Conservation (phyloP, 2,329 filamentous ascomycete species). For the Corniculantispora saksenae region DNA sequence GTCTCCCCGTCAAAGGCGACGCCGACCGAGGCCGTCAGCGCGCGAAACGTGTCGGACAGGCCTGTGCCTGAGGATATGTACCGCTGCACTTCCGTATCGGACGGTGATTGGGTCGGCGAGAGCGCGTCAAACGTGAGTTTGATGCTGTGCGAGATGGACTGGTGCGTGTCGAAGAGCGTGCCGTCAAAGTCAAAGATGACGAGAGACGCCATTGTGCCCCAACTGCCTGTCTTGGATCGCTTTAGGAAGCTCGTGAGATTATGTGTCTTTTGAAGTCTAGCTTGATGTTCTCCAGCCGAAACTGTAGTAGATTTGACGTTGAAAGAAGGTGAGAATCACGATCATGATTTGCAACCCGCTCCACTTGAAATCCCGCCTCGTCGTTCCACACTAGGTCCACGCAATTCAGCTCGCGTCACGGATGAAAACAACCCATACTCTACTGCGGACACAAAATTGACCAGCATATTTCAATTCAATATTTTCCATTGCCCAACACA, state of each 20-base stretch:
- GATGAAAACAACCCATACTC: too few relatives aligned
- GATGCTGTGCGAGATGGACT: slow-evolving; percentile 21
- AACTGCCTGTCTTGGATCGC: not conserved
- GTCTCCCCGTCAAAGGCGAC: not conserved
- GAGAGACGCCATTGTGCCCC: slow-evolving; percentile 15
- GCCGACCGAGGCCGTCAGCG: slow-evolving; percentile 12
- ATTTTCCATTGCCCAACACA: too few relatives aligned
- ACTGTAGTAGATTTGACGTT: not conserved
- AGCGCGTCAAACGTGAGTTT: slow-evolving; percentile 22
- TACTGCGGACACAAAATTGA: too few relatives aligned
- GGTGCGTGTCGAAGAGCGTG: slow-evolving; percentile 24
- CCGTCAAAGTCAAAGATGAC: slow-evolving; percentile 24
- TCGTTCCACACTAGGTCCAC: too few relatives aligned
- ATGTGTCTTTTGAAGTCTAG: too few relatives aligned
- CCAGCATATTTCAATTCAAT: too few relatives aligned
- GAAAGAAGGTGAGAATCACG: not conserved
- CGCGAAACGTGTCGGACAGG: slow-evolving; percentile 20
- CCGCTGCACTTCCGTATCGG: slow-evolving; percentile 15
- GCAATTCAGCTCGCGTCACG: too few relatives aligned
- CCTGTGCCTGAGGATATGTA: slow-evolving; percentile 21
- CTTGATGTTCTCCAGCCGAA: not conserved
- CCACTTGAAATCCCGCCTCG: too few relatives aligned
- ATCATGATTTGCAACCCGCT: too few relatives aligned
- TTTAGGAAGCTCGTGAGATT: not conserved
- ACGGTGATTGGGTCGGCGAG: slow-evolving; percentile 11